These are phyloP conservation scores for Ceriops tagal DNA, from an alignment of 345 rosid species.

Conservation along the genomic window DNA sequence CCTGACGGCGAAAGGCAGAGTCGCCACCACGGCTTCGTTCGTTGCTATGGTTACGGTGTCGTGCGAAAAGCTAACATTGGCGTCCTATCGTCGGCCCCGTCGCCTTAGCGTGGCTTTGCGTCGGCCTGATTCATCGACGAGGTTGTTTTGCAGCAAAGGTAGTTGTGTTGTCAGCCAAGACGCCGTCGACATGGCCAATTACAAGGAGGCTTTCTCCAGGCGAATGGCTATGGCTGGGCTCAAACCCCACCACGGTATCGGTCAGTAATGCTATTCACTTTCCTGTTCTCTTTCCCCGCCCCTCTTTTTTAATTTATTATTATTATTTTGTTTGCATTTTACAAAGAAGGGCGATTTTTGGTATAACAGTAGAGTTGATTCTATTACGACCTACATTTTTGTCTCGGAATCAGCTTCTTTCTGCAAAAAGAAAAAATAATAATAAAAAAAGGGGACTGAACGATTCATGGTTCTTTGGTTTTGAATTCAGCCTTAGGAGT, in stretches of 20 bases:
- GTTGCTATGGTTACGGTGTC: conserved; percentile 31
- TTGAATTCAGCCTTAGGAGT: conserved; percentile 67
- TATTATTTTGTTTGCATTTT: conserved; percentile 16
- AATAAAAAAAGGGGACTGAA: too few species aligned
- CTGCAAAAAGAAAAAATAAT: too few species aligned
- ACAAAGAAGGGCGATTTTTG: too few species aligned
- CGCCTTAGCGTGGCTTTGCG: conserved; percentile 5
- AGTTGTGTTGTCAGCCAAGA: conserved; percentile 26
- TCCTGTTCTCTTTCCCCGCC: background rate
- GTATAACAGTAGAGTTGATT: too few species aligned
- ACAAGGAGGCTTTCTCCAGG: conserved; percentile 54
- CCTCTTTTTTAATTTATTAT: background rate
- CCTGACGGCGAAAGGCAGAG: conserved; percentile 35
- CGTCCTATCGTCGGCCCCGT: conserved; percentile 14
- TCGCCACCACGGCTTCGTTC: conserved; percentile 24
- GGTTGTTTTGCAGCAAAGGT: conserved; percentile 43
- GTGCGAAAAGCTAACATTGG: conserved; percentile 22
- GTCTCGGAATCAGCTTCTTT: too few species aligned
- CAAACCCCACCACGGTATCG: conserved; percentile 74
- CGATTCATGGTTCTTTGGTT: background rate
- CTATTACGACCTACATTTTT: too few species aligned
- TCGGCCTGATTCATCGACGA: conserved; percentile 14
- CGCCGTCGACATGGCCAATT: conserved; percentile 28
- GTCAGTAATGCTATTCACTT: conserved; percentile 30
- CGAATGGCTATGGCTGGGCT: conserved; percentile 86